Evolutionary conservation across 2,329 filamentous ascomycete genomes (phyloP), one percentile per base, ranked within the genome.

Genomic region (Fusarium ramigenum): DNA sequence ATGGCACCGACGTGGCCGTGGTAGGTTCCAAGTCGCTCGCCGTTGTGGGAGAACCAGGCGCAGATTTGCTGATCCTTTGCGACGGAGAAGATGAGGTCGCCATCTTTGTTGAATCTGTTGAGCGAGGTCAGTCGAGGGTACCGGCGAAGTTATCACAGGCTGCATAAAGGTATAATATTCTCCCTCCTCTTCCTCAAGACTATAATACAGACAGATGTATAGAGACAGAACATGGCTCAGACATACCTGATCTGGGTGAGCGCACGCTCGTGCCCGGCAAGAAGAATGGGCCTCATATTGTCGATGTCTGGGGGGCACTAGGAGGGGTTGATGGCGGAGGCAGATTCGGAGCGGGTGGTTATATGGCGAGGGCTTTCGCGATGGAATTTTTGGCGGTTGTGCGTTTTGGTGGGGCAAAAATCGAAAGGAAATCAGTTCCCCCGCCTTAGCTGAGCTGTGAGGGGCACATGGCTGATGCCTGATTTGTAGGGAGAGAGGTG

Each of bases 41-140:
- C 96, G 85, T 99, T 99, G 87, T 97, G 95, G 75, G 95, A 93
- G 86, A 91, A 98, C 96, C 96, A 99, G 75, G 91, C 96, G 88
- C 96, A 97, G 80, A 98, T 94, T 81, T 97, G 91, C 86, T 98
- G 96, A 85, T 98, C 96, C 87, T 98, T 98, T 78, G 94, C 91
- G 70, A 95, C 93, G 74, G 95, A 97, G 88, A 98, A 98, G 82
- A 98, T 92, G 77, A 98, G 90, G 83, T 99, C 96, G 85, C 96
- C 96, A 86, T 99, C 96, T 84, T 91, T 90, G 86, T 95, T 97
- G 87, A 94, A 97, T 83, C 92, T 94, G 32, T 25, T 54, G 61
- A 50, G 28, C 12, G 60, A 53, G 52, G 66, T 74, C 69, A 78
- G 76, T 66, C 15, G 65, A 43, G 50, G 62, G 40, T 73, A 25